Percentiles rank a stretch among this genome's conserved stretches.
Conservation (phyloP, 331 rosid species). For the Malus hybrid region DNA sequence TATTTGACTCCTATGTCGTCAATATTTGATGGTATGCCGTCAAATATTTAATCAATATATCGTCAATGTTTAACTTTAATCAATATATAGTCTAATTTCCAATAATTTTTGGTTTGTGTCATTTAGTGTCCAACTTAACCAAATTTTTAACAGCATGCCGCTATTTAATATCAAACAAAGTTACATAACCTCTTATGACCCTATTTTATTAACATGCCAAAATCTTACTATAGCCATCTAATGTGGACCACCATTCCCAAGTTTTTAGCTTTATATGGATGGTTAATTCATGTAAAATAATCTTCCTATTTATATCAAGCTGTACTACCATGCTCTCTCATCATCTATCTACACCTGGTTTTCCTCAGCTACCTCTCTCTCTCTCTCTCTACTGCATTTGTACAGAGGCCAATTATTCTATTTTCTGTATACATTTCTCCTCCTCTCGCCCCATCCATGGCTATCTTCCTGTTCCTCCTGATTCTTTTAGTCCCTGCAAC, state of each 20-base stretch:
- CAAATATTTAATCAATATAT: too few relatives aligned
- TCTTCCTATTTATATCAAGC: constrained; percentile 48
- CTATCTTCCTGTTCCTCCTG: constrained; percentile 38
- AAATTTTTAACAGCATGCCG: background rate
- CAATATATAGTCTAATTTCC: too few relatives aligned
- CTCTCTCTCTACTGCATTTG: constrained; percentile 20
- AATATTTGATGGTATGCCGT: too few relatives aligned
- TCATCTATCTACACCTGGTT: constrained; percentile 18
- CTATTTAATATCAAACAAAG: background rate
- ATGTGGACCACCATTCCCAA: background rate
- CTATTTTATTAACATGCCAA: background rate
- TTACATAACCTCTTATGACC: background rate
- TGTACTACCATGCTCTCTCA: constrained; percentile 31
- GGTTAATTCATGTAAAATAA: background rate
- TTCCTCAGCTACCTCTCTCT: constrained; percentile 4
- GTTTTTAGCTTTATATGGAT: background rate
- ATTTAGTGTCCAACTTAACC: too few relatives aligned
- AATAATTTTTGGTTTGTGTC: too few relatives aligned
- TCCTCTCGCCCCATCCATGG: constrained; percentile 31
- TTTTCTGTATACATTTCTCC: constrained; percentile 22
- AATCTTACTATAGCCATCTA: background rate
- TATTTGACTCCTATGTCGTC: too few relatives aligned
- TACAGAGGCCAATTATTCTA: constrained; percentile 35
- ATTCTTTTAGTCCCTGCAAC: constrained; percentile 39
- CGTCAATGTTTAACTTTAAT: too few relatives aligned